A percentile compares a stretch with the other conserved stretches of the same genome.
Evolutionary conservation across 768 basidiomycete genomes (phyloP).

Genomic region (Trichaptum fuscoviolaceum): DNA sequence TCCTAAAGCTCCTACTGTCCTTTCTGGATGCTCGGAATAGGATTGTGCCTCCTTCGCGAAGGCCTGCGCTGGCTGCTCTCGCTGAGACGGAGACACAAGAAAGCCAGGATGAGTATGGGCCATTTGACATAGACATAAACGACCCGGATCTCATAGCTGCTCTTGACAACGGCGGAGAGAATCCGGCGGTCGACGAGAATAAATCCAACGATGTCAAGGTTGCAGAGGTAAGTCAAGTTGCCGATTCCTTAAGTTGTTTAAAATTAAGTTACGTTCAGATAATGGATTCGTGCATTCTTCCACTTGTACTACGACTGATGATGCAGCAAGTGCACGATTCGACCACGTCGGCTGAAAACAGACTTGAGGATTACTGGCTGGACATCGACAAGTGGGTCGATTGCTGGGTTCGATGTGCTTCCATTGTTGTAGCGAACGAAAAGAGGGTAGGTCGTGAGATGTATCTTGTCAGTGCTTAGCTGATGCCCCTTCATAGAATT

Average conservation of each 20-base stretch:
- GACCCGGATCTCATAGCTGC: slow-evolving; percentile 57
- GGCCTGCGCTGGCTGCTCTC: slow-evolving; percentile 20
- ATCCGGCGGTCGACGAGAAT: slow-evolving; percentile 22
- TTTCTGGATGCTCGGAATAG: slow-evolving; percentile 54
- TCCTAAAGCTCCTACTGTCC: slow-evolving; percentile 51
- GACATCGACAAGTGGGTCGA: slow-evolving; percentile 57
- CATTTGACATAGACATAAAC: slow-evolving; percentile 51
- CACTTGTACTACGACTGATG: slow-evolving; percentile 51
- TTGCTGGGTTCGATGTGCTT: slow-evolving; percentile 71
- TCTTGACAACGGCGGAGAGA: slow-evolving; percentile 34
- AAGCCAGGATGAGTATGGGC: slow-evolving; percentile 73
- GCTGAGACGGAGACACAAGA: slow-evolving; percentile 47
- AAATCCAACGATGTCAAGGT: slow-evolving; percentile 43
- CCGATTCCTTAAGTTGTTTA: background rate
- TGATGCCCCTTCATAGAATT: slow-evolving; percentile 37
- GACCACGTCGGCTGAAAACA: slow-evolving; percentile 9
- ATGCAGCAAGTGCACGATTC: slow-evolving; percentile 41
- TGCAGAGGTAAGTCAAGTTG: slow-evolving; percentile 37
- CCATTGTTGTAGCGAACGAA: slow-evolving; percentile 50
- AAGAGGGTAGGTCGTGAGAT: slow-evolving; percentile 29
- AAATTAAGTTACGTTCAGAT: slow-evolving; percentile 30
- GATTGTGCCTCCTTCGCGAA: slow-evolving; percentile 36
- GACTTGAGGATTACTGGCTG: slow-evolving; percentile 17
- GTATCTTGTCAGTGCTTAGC: background rate
- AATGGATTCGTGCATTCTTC: slow-evolving; percentile 42